Conservation (phyloP, 768 basidiomycete genomes). For the Pleurotus pulmonarius region DNA sequence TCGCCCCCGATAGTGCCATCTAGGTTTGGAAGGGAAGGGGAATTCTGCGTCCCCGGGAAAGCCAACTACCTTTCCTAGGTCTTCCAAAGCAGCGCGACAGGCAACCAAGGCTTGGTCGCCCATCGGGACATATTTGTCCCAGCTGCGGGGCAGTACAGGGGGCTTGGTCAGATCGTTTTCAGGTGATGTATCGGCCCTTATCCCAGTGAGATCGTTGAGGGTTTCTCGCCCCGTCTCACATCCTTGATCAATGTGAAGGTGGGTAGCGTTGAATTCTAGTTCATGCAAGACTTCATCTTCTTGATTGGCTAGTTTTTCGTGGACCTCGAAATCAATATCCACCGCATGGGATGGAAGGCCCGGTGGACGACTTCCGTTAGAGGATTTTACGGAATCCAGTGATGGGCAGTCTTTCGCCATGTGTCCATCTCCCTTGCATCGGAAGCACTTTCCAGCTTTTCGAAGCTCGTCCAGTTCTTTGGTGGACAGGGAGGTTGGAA, state of each 20-base stretch:
- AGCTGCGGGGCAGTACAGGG: not conserved
- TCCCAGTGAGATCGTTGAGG: not conserved
- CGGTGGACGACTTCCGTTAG: not conserved
- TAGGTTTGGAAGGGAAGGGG: not conserved
- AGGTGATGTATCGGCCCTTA: not conserved
- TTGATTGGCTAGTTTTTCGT: not conserved
- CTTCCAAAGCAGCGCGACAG: not conserved
- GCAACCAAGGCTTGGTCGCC: not conserved
- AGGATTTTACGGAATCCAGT: constrained; percentile 9
- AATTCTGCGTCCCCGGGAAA: not conserved
- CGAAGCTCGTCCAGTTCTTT: constrained; percentile 10
- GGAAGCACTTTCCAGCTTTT: constrained; percentile 23
- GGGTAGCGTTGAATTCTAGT: not conserved
- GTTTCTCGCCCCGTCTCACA: not conserved
- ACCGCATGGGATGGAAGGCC: not conserved
- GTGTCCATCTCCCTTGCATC: constrained; percentile 23
- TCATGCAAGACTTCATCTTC: not conserved
- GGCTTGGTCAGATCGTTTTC: not conserved
- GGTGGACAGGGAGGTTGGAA: not conserved
- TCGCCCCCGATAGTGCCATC: not conserved
- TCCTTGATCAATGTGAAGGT: not conserved
- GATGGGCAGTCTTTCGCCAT: constrained; percentile 23
- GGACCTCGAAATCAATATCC: not conserved
- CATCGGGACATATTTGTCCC: not conserved
- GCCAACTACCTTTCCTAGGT: not conserved